A percentile compares a stretch with the other conserved stretches of the same genome.
phyloP scores from a whole-genome alignment of 2,329 filamentous ascomycete species.

The Amesomyces nigricolor region DNA sequence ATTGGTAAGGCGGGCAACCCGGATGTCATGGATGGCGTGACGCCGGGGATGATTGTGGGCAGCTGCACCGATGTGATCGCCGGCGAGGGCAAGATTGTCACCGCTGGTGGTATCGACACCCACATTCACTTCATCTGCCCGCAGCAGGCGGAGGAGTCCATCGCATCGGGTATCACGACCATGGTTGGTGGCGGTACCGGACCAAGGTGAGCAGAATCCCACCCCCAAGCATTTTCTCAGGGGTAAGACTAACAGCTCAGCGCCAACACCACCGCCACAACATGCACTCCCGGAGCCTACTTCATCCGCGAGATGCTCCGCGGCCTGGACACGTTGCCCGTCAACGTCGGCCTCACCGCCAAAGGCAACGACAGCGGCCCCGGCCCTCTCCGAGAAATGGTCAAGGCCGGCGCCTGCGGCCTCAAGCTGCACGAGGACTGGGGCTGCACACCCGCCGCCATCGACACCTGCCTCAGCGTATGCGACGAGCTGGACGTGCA shows the following conservation, averaged over 20 bases:
- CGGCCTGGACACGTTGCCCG: slow-evolving; percentile 70
- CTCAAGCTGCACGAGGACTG: slow-evolving; percentile 96
- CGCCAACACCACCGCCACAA: slow-evolving; percentile 85
- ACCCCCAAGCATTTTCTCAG: not conserved
- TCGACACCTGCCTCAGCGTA: slow-evolving; percentile 77
- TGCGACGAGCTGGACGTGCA: slow-evolving; percentile 92
- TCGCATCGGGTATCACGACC: slow-evolving; percentile 83
- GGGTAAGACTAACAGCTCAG: slow-evolving; percentile 35
- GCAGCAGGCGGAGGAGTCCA: slow-evolving; percentile 78
- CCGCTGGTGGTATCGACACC: slow-evolving; percentile 81
- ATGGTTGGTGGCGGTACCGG: slow-evolving; percentile 88
- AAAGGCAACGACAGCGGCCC: slow-evolving; percentile 84
- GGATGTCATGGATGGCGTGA: slow-evolving; percentile 90
- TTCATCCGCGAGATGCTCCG: slow-evolving; percentile 88
- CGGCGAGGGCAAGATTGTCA: slow-evolving; percentile 84
- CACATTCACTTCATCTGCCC: slow-evolving; percentile 96
- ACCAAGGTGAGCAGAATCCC: slow-evolving; percentile 55
- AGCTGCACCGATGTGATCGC: slow-evolving; percentile 89
- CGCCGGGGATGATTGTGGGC: slow-evolving; percentile 72
- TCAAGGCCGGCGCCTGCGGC: slow-evolving; percentile 77
- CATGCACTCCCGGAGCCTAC: slow-evolving; percentile 80
- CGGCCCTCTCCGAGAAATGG: slow-evolving; percentile 68
- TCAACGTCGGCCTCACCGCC: slow-evolving; percentile 87
- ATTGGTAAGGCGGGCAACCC: slow-evolving; percentile 96
- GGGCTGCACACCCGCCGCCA: slow-evolving; percentile 85